These are phyloP conservation scores for Delphinella strobiligena DNA, from an alignment of 2,329 filamentous ascomycete species.

Conservation along the genomic window DNA sequence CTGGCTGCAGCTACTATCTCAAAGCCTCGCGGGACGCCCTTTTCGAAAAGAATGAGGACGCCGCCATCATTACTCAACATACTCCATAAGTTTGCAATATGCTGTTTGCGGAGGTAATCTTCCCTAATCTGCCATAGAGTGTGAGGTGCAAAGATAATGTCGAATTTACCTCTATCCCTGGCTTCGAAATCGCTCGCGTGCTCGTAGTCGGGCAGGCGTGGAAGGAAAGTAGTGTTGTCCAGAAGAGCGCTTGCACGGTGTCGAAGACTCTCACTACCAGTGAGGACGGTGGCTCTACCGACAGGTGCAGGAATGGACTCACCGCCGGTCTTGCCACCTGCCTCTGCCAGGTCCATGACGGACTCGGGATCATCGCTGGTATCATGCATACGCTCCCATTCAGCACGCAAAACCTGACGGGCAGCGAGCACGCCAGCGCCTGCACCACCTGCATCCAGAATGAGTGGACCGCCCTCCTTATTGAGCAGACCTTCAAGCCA, in stretches of 20 bases:
- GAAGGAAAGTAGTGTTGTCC: constrained; percentile 83
- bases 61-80: constrained; percentile 75
- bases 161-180: constrained; percentile 48
- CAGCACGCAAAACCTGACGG: constrained; percentile 65
- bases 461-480: constrained; percentile 47
- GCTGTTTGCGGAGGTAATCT: constrained; percentile 62
- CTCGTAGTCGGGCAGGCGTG: constrained; percentile 77
- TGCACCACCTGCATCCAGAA: constrained; percentile 64
- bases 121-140: constrained; percentile 65
- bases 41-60: constrained; percentile 77
- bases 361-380: constrained; percentile 10
- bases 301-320: constrained; percentile 37
- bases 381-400: constrained; percentile 60
- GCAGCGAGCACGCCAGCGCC: constrained; percentile 65
- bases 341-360: constrained; percentile 17
- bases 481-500: constrained; percentile 57
- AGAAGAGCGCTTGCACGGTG: constrained; percentile 65
- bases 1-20: constrained; percentile 82
- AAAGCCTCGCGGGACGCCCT: constrained; percentile 82
- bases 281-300: constrained; percentile 70
- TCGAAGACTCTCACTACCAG: constrained; percentile 62
- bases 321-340: constrained; percentile 23
- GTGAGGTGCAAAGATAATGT: constrained; percentile 84
- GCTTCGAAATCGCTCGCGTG: constrained; percentile 44
- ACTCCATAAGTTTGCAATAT: constrained; percentile 82